Evolutionary conservation across 768 basidiomycete genomes (phyloP), one percentile per base, ranked within the genome.

Genomic region (Steccherinum ochraceum): DNA sequence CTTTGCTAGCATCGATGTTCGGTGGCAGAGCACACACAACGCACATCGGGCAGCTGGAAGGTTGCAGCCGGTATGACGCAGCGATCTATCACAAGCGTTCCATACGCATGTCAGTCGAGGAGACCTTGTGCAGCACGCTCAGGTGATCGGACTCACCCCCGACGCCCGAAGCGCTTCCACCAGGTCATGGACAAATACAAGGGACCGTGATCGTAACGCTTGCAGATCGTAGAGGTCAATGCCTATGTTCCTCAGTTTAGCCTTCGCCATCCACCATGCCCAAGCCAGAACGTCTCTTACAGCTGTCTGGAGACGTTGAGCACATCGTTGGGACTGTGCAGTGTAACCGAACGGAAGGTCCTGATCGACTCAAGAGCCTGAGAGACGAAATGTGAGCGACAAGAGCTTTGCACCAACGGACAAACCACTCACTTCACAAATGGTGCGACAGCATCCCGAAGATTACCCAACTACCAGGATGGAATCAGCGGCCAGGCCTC

Each of bases 151-250:
- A 50, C 50, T 59, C 59, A 88, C 85, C 58, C 83, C 84, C 50
- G 76, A 73, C 2, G 77, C 72, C 39, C 78, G 77, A 40, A 88
- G 73, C 3, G 76, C 74, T 56, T 79, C 76, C 40, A 84, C 60
- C 24, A 86, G 69, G 55, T 80, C 74, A 59, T 87, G 86, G 40
- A 87, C 73, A 64, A 85, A 82, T 23, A 76, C 56, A 12, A 88
- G 70, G 40, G 79, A 77, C 42, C 80, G 76, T 44, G 82, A 75
- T 43, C 80, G 78, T 39, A 86, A 64, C 58, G 83, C 79, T 49
- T 86, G 71, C 52, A 87, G 71, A 66, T 88, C 86, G 59, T 86
- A 77, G 25, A 87, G 72, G 64, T 86, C 84, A 54, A 78, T 64
- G 59, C 74, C 84, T 86, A 50, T 11, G 50, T 45, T 45, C 24